Evolutionary conservation across 2,329 filamentous ascomycete species (phyloP), one percentile per base, ranked within the genome.

Genomic region (Talaromyces funiculosus): DNA sequence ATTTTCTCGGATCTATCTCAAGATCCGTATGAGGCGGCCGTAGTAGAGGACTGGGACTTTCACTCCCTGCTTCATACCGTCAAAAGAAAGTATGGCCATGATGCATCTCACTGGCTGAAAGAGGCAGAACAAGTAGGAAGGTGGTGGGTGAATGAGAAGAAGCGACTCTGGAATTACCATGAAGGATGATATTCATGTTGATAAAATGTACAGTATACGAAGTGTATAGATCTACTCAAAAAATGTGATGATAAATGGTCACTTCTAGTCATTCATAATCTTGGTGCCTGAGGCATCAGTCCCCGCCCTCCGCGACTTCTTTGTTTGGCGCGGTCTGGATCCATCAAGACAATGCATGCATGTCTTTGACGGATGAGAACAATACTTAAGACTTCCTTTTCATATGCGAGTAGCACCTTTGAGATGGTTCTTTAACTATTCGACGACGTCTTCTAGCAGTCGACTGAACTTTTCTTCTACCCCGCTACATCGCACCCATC

Each of bases 141-240:
- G 38, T 78, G 75, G 75, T 77, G 74, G 73, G 68, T 73, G 14
- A 63, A 67, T 60, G 75, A 78, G 64, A 70, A 61, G 38, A 64
- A 71, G 59, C 65, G 67, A 57, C 58, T 66, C 53, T 65, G 67
- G 65, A 62, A 67, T 65, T 64, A 64, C 35, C 61, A 63, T 31
- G 62, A 64, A 26, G 57, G 33, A 53, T 57, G 53, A 61, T 22
- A 12, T 14, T n/a, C 22, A 47, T 42, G 22, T n/a, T 47, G 22
- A n/a, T n/a, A 16, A n/a, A 40, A n/a, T 54, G 51, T 51, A 54
- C 33, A 54, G 51, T 54, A 35, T 53, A 54, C 35, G 33, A 54
- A 40, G 20, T 53, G 10, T 29, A 47, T 47, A 47, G 16, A 53
- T 38, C n/a, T 47, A 3, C 16, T 18, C n/a, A n/a, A 40, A 42